Base-by-base conservation (phyloP, 192 early-diverging fungal genomes). In the Thamnidium elegans region DNA sequence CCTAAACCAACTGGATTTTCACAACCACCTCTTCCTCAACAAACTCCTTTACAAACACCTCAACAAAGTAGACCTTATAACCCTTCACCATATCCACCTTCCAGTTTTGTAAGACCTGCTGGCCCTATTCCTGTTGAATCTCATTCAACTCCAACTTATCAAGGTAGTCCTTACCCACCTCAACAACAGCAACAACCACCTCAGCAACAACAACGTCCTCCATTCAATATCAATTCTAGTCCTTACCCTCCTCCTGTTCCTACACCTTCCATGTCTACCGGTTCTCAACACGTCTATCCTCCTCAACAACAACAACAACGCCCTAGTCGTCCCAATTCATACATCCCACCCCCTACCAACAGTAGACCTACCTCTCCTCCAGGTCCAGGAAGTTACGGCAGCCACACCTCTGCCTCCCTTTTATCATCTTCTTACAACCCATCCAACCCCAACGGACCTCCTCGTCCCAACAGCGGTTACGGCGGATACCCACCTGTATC, bases 281-380 rank as follows among this genome's bases (percentile, higher is more conserved):
- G 47, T 20, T 53, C 55, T 1, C 62, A 42, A 23, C 60, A 55
- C 20, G 62, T 39, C 1, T 34, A 50, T 45, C 55, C 54, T 9
- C 56, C 70, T 39, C 55, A 39, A 39, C 63, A 10, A 31, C 50
- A 58, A 17, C 50, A 43, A 58, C 62, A 66, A 63, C 51, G 42
- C 8, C 54, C 46, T 9, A 55, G 30, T 23, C 56, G 70, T 10
- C 46, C 63, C 14, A 54, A 21, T 31, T 73, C 65, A 60, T 71
- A 72, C 15, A 15, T 62, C 1, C 68, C 54, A 11, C 50, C 47
- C 11, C 53, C 59, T 8, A 26, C 50, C 30, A 13, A 39, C 32
- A 53, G 26, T 23, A 21, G 43, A 47, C 47, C 62, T 21, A 46
- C 51, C 17, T 66, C 59, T 44, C 31, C 59, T 42, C 17, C 58